Conservation (phyloP, 805 yeast species). For the Saturnispora diversa region DNA sequence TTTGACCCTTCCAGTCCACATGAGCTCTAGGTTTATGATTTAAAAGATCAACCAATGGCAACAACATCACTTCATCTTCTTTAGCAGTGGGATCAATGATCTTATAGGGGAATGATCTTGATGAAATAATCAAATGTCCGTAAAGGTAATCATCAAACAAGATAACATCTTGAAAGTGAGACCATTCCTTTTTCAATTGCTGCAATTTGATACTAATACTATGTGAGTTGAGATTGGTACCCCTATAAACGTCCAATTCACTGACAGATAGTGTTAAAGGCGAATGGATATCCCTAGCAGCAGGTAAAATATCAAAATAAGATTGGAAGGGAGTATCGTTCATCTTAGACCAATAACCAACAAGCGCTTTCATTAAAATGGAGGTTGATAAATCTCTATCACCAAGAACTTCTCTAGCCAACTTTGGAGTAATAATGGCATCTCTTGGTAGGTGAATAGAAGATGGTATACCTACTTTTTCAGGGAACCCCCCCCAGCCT, state of each 20-base stretch:
- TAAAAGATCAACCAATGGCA: slow-evolving; percentile 71
- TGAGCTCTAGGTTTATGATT: slow-evolving; percentile 59
- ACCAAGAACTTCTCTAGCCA: slow-evolving; percentile 17
- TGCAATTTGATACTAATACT: slow-evolving; percentile 39
- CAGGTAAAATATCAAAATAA: slow-evolving; percentile 43
- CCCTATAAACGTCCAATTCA: slow-evolving; percentile 31
- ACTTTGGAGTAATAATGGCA: slow-evolving; percentile 21
- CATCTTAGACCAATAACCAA: slow-evolving; percentile 16
- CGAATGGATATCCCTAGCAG: slow-evolving; percentile 37
- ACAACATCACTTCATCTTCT: slow-evolving; percentile 40
- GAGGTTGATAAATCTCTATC: slow-evolving; percentile 7
- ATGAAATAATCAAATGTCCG: slow-evolving; percentile 63
- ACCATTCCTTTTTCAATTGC: slow-evolving; percentile 50
- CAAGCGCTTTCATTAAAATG: slow-evolving; percentile 9
- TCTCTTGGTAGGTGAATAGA: slow-evolving; percentile 17
- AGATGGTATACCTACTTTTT: slow-evolving; percentile 2
- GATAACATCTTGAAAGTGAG: slow-evolving; percentile 5
- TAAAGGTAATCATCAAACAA: slow-evolving; percentile 58
- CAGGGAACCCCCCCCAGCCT: slow-evolving; percentile 30
- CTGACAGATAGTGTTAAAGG: slow-evolving; percentile 56
- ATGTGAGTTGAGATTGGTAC: slow-evolving; percentile 53
- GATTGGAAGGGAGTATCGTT: slow-evolving; percentile 21
- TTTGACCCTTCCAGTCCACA: slow-evolving; percentile 51
- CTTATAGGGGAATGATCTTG: slow-evolving; percentile 75
- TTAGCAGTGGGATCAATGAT: slow-evolving; percentile 31